phyloP scores from a whole-genome alignment of 1,284 basidiomycete species.

The Moniliophthora roreri region DNA sequence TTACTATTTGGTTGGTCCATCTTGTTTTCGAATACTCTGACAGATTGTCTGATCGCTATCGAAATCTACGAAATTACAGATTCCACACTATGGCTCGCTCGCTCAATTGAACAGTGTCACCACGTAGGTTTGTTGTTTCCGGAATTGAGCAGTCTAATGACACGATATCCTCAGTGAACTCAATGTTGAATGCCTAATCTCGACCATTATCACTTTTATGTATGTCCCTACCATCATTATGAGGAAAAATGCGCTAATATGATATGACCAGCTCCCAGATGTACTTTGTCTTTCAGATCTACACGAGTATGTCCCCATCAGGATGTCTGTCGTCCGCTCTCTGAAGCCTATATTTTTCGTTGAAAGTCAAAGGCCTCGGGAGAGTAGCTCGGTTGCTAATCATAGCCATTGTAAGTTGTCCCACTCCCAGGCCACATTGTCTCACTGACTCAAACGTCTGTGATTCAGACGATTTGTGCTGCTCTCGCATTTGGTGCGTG shows the following conservation, averaged over 20 bases:
- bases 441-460: background rate
- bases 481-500: constrained; percentile 23
- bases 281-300: constrained; percentile 41
- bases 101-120: constrained; percentile 18
- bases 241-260: background rate
- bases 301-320: constrained; percentile 32
- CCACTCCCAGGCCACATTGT: background rate
- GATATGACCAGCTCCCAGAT: constrained; percentile 34
- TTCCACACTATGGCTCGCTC: constrained; percentile 27
- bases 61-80: too few relatives aligned
- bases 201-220: constrained; percentile 38
- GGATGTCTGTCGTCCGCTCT: too few relatives aligned
- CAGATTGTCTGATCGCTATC: too few relatives aligned
- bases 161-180: constrained; percentile 26
- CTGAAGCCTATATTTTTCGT: too few relatives aligned
- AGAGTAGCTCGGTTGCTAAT: constrained; percentile 22
- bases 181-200: constrained; percentile 35
- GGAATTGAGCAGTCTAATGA: background rate
- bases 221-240: constrained; percentile 15
- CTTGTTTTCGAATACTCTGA: too few relatives aligned
- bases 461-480: constrained; percentile 16
- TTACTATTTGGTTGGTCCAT: constrained; percentile 27
- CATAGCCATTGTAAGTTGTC: constrained; percentile 17
- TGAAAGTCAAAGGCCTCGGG: constrained; percentile 22
- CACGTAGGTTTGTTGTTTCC: constrained; percentile 2